Conservation (phyloP, 192 early-diverging fungal genomes). For the Diversispora epigaea region DNA sequence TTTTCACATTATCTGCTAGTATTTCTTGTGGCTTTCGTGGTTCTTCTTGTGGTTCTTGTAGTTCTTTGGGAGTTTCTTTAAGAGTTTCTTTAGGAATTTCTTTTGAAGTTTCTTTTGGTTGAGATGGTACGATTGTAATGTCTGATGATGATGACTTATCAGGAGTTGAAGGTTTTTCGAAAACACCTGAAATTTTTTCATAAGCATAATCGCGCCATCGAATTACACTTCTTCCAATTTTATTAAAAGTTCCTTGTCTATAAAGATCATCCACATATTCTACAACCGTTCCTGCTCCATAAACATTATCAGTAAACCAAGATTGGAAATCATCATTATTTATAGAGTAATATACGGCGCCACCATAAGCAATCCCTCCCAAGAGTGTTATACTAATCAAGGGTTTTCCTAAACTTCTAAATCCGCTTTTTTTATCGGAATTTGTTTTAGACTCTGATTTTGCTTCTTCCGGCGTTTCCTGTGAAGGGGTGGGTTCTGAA, state of each 20-base stretch:
- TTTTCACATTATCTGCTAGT: not conserved
- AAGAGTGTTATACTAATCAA: slow-evolving; percentile 33
- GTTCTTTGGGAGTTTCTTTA: not conserved
- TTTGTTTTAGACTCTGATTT: not conserved
- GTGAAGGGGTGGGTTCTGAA: not conserved
- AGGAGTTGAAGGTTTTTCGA: not conserved
- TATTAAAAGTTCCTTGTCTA: slow-evolving; percentile 43
- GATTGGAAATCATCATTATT: slow-evolving; percentile 57
- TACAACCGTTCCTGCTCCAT: slow-evolving; percentile 54
- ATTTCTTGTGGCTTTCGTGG: too few species aligned
- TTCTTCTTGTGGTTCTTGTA: not conserved
- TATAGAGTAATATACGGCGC: slow-evolving; percentile 54
- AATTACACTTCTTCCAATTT: not conserved
- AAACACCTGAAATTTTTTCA: not conserved
- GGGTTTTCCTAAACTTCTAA: not conserved
- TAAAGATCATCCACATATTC: slow-evolving; percentile 52
- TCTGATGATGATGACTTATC: too few species aligned
- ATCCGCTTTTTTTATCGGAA: not conserved
- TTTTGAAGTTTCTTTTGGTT: not conserved
- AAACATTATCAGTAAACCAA: slow-evolving; percentile 57
- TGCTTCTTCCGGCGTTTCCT: not conserved
- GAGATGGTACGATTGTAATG: not conserved
- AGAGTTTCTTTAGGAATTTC: not conserved
- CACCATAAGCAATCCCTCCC: slow-evolving; percentile 45
- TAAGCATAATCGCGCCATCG: not conserved